These are phyloP conservation scores for Lentinula guzmanii DNA, from an alignment of 768 basidiomycete species.

Conservation along the genomic window DNA sequence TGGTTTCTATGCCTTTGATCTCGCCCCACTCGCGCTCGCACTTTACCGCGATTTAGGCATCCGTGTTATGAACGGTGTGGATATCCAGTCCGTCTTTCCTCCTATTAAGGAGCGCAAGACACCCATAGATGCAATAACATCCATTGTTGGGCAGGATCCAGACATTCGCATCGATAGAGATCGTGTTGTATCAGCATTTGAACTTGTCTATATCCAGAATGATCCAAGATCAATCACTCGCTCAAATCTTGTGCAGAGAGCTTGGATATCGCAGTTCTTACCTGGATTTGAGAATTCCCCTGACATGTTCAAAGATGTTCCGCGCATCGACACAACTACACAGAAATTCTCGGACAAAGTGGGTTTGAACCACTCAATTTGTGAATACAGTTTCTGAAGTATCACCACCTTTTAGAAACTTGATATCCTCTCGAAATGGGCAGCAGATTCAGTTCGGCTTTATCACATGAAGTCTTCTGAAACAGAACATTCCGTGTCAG, in stretches of 20 bases:
- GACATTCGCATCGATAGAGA: constrained; percentile 25
- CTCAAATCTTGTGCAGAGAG: constrained; percentile 28
- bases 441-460: constrained; percentile 37
- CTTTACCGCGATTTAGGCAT: constrained; percentile 37
- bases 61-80: constrained; percentile 43
- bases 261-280: constrained; percentile 47
- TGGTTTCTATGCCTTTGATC: constrained; percentile 49
- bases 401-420: constrained; percentile 24
- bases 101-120: constrained; percentile 27
- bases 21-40: constrained; percentile 42
- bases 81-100: constrained; percentile 47
- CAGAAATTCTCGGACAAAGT: constrained; percentile 21
- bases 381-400: neutral
- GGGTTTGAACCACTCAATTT: constrained; percentile 17
- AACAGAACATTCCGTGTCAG: constrained; percentile 38
- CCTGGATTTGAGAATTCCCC: constrained; percentile 33
- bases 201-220: constrained; percentile 19
- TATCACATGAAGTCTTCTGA: constrained; percentile 40
- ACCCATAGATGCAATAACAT: constrained; percentile 35
- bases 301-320: constrained; percentile 34
- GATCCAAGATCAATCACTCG: constrained; percentile 28
- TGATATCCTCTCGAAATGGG: constrained; percentile 37
- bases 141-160: constrained; percentile 29
- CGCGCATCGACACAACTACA: constrained; percentile 36
- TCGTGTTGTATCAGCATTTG: constrained; percentile 31